Evolutionary conservation across 805 yeast species (phyloP), one percentile per base, ranked within the genome.

Genomic region (Wickerhamomyces canadensis): DNA sequence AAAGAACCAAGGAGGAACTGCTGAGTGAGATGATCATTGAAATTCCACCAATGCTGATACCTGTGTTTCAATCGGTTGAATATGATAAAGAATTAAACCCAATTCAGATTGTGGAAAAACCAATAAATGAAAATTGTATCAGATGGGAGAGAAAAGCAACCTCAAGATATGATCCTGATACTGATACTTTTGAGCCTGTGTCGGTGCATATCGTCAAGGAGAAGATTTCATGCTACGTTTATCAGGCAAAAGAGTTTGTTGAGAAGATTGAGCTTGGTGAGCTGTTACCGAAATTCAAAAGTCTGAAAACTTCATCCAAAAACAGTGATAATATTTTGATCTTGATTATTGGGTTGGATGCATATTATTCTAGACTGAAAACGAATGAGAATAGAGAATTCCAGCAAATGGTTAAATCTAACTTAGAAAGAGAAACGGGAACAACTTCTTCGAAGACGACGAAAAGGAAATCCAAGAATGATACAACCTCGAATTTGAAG

Each of bases 181-280:
- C 63, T 19, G 84, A 78, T 41, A 48, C 70, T 0, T 82, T 78
- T 45, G 65, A 74, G 9, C 89, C 89, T 0, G 62, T 72, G 33
- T 60, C 56, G 0, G 56, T 65, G 2, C 60, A 52, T 22, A 49
- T 66, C 3, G 41, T 64, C 1, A 60, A 63, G 6, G 88, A 81
- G 48, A 58, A 57, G 10, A 61, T 36, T 19, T 41, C 63, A 3
- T 64, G 73, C 1, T 41, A 80, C 2, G 64, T 68, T 32, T 76
- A 68, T 43, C 62, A 65, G 5, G 75, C 80, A 0, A 56, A 59
- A 8, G 68, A 67, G 1, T 66, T 80, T 29, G 60, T 71, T 7
- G 56, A 52, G 5, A 42, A 51, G 25, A 56, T 68, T 35, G 44
- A 54, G 23, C 46, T 45, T 9, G 57, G 60, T 19, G 52, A 54